phyloP scores from a whole-genome alignment of 2,329 filamentous ascomycete genomes.

The Neopestalotiopsis sp. region DNA sequence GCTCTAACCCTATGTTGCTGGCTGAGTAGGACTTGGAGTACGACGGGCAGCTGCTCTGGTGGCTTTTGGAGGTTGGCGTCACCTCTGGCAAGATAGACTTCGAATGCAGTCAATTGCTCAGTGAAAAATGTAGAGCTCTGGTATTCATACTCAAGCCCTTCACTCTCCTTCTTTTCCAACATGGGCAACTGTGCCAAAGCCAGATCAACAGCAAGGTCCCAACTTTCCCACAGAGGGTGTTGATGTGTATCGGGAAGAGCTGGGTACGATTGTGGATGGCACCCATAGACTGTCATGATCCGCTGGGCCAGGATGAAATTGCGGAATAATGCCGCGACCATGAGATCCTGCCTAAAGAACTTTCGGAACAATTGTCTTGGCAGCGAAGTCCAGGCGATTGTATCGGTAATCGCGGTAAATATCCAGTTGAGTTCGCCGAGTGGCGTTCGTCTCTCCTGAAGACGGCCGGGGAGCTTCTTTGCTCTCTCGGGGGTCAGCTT shows the following conservation, averaged over 20 bases:
- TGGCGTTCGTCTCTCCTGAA: slow-evolving; percentile 92
- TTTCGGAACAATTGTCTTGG: slow-evolving; percentile 92
- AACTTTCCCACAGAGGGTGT: slow-evolving; percentile 94
- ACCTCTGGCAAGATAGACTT: slow-evolving; percentile 87
- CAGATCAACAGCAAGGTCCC: slow-evolving; percentile 97
- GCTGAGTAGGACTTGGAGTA: slow-evolving; percentile 92
- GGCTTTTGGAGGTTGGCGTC: slow-evolving; percentile 82
- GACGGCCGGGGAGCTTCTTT: slow-evolving; percentile 84
- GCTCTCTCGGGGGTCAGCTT: slow-evolving; percentile 80
- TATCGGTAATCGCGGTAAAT: slow-evolving; percentile 98
- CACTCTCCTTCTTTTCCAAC: slow-evolving; percentile 78
- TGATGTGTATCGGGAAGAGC: slow-evolving; percentile 93
- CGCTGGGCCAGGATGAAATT: slow-evolving; percentile 95
- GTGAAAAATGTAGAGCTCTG: slow-evolving; percentile 95
- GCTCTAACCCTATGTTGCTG: slow-evolving; percentile 93
- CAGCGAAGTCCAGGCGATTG: slow-evolving; percentile 96
- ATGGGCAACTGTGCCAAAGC: slow-evolving; percentile 88
- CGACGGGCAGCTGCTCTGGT: slow-evolving; percentile 93
- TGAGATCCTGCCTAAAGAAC: slow-evolving; percentile 94
- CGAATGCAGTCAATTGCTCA: slow-evolving; percentile 95
- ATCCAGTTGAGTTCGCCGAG: slow-evolving; percentile 99
- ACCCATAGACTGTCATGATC: slow-evolving; percentile 96
- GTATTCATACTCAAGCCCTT: slow-evolving; percentile 83
- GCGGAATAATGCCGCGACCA: slow-evolving; percentile 97
- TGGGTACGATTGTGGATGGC: slow-evolving; percentile 90